These are phyloP conservation scores for Cenchrus purpureus DNA, from an alignment of 176 grass and related monocot species.

Conservation along the genomic window DNA sequence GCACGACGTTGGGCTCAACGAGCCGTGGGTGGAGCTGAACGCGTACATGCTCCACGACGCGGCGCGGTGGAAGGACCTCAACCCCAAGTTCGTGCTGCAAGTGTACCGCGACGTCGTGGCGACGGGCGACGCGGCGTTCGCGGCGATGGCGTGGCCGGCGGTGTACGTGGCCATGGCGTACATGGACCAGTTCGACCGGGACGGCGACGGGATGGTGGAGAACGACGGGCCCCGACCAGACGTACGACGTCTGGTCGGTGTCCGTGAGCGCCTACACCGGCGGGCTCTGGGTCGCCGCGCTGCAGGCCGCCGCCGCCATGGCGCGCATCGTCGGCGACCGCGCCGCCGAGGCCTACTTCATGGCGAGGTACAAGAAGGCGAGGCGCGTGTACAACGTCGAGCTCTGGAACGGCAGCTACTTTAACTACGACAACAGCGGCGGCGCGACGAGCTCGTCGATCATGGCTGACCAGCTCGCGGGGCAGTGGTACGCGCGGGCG, in stretches of 20 bases:
- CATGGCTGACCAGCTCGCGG: conserved; percentile 81
- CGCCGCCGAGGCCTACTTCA: conserved; percentile 60
- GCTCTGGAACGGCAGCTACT: conserved; percentile 86
- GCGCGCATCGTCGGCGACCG: conserved; percentile 63
- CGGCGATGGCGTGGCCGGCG: conserved; percentile 68
- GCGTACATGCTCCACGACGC: conserved; percentile 73
- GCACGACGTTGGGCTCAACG: conserved; percentile 76
- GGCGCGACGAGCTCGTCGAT: conserved; percentile 65
- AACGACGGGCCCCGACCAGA: conserved; percentile 88
- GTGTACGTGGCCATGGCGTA: conserved; percentile 91
- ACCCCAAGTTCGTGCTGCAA: conserved; percentile 91
- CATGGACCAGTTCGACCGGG: conserved; percentile 91
- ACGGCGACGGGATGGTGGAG: conserved; percentile 89
- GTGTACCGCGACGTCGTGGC: conserved; percentile 63
- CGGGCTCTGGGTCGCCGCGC: conserved; percentile 76
- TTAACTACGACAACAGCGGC: conserved; percentile 75
- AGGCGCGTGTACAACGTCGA: conserved; percentile 47
- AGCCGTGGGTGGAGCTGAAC: conserved; percentile 84
- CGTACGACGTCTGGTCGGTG: conserved; percentile 79
- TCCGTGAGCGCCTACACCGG: conserved; percentile 85
- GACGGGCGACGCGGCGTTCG: conserved; percentile 62
- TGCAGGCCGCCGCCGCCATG: conserved; percentile 77
- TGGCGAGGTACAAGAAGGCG: conserved; percentile 37
- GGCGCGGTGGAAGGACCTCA: conserved; percentile 91
- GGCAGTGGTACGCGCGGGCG: conserved; percentile 70